Conservation (phyloP, 371 early-diverging fungal species). For the Mortierella sp. region DNA sequence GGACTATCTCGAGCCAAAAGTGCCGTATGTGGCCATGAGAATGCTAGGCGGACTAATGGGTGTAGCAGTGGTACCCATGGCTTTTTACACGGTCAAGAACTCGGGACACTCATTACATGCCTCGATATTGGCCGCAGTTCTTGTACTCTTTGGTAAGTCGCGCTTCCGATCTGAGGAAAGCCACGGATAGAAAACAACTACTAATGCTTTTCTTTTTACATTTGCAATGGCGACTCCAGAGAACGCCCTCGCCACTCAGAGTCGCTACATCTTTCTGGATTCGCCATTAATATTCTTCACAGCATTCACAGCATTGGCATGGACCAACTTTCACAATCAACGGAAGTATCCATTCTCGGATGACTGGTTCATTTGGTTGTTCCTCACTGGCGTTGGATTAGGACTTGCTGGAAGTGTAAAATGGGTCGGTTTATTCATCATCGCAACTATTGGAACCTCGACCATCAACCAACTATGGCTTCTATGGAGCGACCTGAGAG, state of each 20-base stretch:
- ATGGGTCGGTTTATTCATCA: slow-evolving; percentile 93
- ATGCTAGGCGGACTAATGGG: slow-evolving; percentile 80
- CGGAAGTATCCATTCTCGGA: slow-evolving; percentile 65
- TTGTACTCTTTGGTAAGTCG: slow-evolving; percentile 74
- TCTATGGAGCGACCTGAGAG: slow-evolving; percentile 75
- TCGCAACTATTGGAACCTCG: slow-evolving; percentile 87
- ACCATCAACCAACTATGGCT: slow-evolving; percentile 92
- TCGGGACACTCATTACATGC: slow-evolving; percentile 77
- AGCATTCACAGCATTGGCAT: slow-evolving; percentile 76
- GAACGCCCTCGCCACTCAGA: slow-evolving; percentile 90
- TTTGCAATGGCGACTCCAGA: slow-evolving; percentile 61
- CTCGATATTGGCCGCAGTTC: slow-evolving; percentile 73
- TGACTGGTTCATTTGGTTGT: slow-evolving; percentile 80
- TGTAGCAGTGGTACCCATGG: slow-evolving; percentile 78
- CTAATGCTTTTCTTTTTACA: not conserved
- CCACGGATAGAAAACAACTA: not conserved
- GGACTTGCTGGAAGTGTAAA: slow-evolving; percentile 79
- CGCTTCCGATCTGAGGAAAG: not conserved
- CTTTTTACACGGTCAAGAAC: slow-evolving; percentile 83
- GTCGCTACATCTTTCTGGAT: slow-evolving; percentile 91
- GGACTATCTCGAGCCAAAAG: slow-evolving; percentile 70
- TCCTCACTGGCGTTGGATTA: slow-evolving; percentile 75
- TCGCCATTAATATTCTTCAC: slow-evolving; percentile 88
- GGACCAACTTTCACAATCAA: slow-evolving; percentile 73
- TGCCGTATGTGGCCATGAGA: slow-evolving; percentile 91